Conservation (phyloP, 805 yeast genomes). For the Cyberlindnera xylosilytica region DNA sequence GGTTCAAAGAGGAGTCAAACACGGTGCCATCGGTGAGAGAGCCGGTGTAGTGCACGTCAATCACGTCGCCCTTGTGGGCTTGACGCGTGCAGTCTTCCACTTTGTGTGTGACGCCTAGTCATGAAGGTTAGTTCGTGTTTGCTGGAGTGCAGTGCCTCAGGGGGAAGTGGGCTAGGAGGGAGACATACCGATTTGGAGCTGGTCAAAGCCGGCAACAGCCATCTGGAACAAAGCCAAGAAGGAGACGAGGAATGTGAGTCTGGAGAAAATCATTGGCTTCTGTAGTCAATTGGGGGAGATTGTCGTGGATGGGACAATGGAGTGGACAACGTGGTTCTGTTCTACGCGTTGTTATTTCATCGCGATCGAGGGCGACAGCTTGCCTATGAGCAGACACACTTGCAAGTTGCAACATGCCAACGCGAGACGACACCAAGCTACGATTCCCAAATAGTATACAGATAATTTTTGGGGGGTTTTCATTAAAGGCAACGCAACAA, state of each 20-base stretch:
- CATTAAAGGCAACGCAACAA: constrained; percentile 1
- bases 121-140: not conserved
- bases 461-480: no score
- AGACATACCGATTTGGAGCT: constrained; percentile 13
- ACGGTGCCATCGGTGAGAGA: constrained; percentile 58
- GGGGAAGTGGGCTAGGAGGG: not conserved
- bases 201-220: constrained; percentile 6
- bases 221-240: not conserved
- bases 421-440: no score
- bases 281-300: no score
- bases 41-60: constrained; percentile 81
- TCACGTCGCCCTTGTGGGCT: constrained; percentile 62
- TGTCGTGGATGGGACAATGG: no score
- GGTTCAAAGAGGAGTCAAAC: constrained; percentile 69
- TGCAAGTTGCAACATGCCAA: no score
- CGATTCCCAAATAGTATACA: no score
- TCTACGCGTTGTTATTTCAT: no score
- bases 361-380: no score
- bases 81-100: constrained; percentile 55
- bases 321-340: no score
- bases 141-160: not conserved
- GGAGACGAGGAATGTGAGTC: not conserved
- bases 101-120: constrained; percentile 44
- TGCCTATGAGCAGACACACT: no score
- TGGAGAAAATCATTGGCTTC: not conserved